Percentiles rank a stretch among this genome's conserved stretches.
These are phyloP conservation scores for Saccharum spontaneum DNA, from an alignment of 176 grass and related monocot genomes.

Conservation along the genomic window DNA sequence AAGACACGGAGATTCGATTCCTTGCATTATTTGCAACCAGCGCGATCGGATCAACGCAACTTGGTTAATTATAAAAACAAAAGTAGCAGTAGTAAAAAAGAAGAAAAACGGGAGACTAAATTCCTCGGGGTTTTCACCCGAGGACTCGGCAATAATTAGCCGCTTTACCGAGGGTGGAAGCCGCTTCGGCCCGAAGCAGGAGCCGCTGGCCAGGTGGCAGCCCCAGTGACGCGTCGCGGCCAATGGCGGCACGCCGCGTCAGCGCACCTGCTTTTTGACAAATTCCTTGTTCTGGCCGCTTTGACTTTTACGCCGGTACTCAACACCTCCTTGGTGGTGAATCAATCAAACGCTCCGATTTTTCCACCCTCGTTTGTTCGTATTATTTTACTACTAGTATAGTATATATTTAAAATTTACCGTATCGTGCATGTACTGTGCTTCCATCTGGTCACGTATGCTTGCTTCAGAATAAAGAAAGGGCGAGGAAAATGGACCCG, in stretches of 20 bases:
- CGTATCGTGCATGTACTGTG: background rate
- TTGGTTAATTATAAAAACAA: background rate
- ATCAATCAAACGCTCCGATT: constrained; percentile 29
- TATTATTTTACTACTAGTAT: background rate
- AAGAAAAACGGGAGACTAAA: background rate
- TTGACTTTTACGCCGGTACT: constrained; percentile 41
- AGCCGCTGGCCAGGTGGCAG: constrained; percentile 33
- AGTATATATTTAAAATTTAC: background rate
- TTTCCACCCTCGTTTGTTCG: background rate
- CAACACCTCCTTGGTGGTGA: constrained; percentile 27
- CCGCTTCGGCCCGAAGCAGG: constrained; percentile 23
- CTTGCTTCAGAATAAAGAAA: constrained; percentile 56
- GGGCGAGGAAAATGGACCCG: background rate
- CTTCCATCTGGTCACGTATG: constrained; percentile 18
- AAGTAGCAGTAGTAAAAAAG: background rate
- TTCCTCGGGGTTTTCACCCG: constrained; percentile 42
- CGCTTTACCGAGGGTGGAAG: constrained; percentile 36
- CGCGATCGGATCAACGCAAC: background rate
- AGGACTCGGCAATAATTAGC: constrained; percentile 31
- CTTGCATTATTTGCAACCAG: constrained; percentile 6
- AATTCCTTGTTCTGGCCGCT: constrained; percentile 38
- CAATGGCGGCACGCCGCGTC: constrained; percentile 61
- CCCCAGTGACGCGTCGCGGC: constrained; percentile 49
- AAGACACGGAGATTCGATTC: constrained; percentile 18
- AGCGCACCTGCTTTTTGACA: constrained; percentile 31